These are phyloP conservation scores for Suillus hirtellus DNA, from an alignment of 768 basidiomycete species.

Conservation along the genomic window DNA sequence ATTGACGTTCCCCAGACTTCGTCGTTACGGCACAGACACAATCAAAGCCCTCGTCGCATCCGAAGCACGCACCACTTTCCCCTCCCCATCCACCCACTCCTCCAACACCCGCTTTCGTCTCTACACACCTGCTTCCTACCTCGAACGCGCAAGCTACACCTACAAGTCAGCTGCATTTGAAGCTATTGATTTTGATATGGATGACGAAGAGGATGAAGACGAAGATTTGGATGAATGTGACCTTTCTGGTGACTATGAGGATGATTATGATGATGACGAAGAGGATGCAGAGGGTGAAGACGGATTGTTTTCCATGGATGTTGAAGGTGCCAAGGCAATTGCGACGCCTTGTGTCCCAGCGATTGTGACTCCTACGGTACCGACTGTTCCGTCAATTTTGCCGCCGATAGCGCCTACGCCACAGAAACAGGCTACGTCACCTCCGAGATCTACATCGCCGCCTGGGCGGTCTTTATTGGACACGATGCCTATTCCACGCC, in stretches of 20 bases:
- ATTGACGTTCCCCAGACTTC: conserved; percentile 20
- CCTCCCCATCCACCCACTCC: not conserved
- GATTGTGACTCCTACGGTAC: not conserved
- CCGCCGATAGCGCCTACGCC: not conserved
- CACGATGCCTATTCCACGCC: not conserved
- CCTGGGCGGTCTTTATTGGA: not conserved
- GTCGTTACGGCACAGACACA: conserved; percentile 33
- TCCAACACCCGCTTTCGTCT: conserved; percentile 27
- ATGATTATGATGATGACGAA: conserved; percentile 18
- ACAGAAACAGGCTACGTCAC: not conserved
- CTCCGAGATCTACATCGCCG: not conserved
- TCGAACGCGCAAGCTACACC: conserved; percentile 27
- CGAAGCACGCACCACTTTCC: conserved; percentile 20
- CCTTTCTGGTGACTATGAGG: conserved; percentile 12
- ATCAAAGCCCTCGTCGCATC: conserved; percentile 35
- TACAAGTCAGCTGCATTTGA: conserved; percentile 27
- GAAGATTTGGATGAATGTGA: conserved; percentile 34
- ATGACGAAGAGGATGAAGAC: conserved; percentile 29
- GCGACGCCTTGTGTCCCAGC: not conserved
- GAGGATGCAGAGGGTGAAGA: conserved; percentile 18
- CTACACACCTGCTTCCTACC: conserved; percentile 26
- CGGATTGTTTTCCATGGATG: conserved; percentile 1
- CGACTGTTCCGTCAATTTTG: not conserved
- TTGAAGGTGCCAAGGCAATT: not conserved
- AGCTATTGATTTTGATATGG: conserved; percentile 31